phyloP scores from a whole-genome alignment of 768 basidiomycete species.

The Trichaptum fuscoviolaceum region DNA sequence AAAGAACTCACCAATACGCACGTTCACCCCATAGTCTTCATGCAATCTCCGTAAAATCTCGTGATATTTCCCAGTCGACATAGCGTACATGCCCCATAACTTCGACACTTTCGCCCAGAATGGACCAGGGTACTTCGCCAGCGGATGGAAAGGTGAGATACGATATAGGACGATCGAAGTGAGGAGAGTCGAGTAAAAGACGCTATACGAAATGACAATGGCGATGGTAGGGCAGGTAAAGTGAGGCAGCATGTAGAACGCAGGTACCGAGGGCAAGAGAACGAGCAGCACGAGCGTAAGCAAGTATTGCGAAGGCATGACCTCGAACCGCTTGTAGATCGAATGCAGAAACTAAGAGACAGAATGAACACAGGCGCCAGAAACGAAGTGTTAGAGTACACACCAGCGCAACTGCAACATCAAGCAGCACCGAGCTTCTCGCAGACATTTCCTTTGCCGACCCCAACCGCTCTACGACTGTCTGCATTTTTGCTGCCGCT shows the following conservation, averaged over 20 bases:
- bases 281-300: neutral
- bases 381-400: neutral
- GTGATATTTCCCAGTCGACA: constrained; percentile 39
- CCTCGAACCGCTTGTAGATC: neutral
- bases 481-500: too few relatives aligned
- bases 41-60: constrained; percentile 41
- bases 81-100: constrained; percentile 31
- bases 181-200: constrained; percentile 27
- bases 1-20: constrained; percentile 41
- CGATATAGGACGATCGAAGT: constrained; percentile 31
- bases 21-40: constrained; percentile 48
- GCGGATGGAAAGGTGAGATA: constrained; percentile 48
- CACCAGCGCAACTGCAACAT: neutral
- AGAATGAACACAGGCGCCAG: neutral
- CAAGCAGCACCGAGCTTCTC: neutral
- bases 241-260: neutral
- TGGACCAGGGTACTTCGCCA: constrained; percentile 49
- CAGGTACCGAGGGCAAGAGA: neutral
- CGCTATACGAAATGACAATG: constrained; percentile 10
- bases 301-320: neutral
- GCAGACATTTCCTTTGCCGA: too few relatives aligned
- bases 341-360: neutral
- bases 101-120: constrained; percentile 36
- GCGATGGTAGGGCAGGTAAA: too few relatives aligned
- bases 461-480: too few relatives aligned